Evolutionary conservation across 129 eudicot species (phyloP), one percentile per base, ranked within the genome.

Genomic region (Helianthus tuberosus): DNA sequence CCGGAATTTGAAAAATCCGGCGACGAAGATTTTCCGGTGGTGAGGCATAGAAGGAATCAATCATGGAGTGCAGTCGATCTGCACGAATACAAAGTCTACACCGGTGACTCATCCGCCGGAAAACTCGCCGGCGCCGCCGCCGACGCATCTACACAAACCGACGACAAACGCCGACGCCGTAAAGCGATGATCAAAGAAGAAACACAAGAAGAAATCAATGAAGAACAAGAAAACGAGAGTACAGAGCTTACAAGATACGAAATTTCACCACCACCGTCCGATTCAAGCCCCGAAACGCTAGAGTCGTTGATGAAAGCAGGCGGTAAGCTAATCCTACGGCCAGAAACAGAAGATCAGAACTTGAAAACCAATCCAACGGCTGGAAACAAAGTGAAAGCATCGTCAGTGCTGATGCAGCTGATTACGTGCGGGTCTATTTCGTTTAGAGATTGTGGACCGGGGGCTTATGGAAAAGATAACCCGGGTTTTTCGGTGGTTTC

Each of bases 261-360:
- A 82, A 81, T 89, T 43, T 95, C 99, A 23, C 97, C 99, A 17
- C 99, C 99, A 44, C 96, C 97, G 86, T 88, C 96, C 8, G 99
- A 95, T 84, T 95, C 99, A 4, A 95, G 99, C 54, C 97, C 99
- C 11, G 99, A 91, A 75, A 95, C 97, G 0, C 78, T 94, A 3
- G 97, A 94, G 29, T 76, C 96, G 9, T 23, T 94, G 58, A 85
- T 95, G 96, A 91, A 95, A 57, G 88, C 97, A 3, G 99, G 85
- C 64, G 86, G 93, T 5, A 79, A 87, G 25, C 47, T 80, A 10
- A 62, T 86, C 32, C 55, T 78, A 52, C 73, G 75, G 35, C 58
- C 79, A 62, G 77, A 70, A 75, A 35, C 17, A 11, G 84, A 81
- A 1, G 47, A 61, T 16, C 73, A 63, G 15, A 32, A 46, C 15